Percentiles rank a stretch among this genome's conserved stretches.
Conservation (phyloP, 805 yeast genomes). For the Yamadazyma phyllophila region DNA sequence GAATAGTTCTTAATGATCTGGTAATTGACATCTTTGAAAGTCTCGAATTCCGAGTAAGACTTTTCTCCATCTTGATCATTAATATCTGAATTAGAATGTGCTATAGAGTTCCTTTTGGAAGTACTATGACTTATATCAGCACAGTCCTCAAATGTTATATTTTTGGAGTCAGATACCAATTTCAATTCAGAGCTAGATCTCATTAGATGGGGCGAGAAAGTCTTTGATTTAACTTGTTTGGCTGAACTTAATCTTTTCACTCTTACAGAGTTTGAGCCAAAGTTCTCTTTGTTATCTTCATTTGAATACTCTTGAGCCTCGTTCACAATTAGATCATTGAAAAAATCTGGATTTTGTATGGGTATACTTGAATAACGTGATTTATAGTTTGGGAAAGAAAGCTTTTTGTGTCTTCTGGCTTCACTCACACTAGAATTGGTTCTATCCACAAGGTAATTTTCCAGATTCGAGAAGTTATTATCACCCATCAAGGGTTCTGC, state of each 20-base stretch:
- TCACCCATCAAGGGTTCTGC: neutral
- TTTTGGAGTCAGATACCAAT: neutral
- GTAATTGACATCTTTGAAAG: slow-evolving; percentile 14
- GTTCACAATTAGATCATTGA: neutral
- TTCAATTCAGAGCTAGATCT: slow-evolving; percentile 2
- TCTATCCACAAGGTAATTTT: neutral
- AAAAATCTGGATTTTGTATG: neutral
- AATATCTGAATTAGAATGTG: slow-evolving; percentile 1
- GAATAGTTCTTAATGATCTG: slow-evolving; percentile 10
- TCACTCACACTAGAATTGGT: neutral
- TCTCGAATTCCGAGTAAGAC: slow-evolving; percentile 14
- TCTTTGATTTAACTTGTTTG: neutral
- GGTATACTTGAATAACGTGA: neutral
- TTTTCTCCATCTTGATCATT: slow-evolving; percentile 2
- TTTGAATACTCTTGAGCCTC: neutral
- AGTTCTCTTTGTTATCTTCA: neutral
- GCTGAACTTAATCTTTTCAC: neutral
- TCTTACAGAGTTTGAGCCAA: neutral
- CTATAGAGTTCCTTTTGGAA: neutral
- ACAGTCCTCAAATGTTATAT: neutral
- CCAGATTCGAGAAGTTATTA: neutral
- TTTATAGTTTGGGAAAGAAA: neutral
- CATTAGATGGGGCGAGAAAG: neutral
- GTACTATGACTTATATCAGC: slow-evolving; percentile 3
- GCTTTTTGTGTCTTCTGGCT: neutral